Percentiles rank a stretch among this genome's conserved stretches.
Evolutionary conservation across 352 stramenopile species (phyloP).

Genomic region (Blastocystis sp.): DNA sequence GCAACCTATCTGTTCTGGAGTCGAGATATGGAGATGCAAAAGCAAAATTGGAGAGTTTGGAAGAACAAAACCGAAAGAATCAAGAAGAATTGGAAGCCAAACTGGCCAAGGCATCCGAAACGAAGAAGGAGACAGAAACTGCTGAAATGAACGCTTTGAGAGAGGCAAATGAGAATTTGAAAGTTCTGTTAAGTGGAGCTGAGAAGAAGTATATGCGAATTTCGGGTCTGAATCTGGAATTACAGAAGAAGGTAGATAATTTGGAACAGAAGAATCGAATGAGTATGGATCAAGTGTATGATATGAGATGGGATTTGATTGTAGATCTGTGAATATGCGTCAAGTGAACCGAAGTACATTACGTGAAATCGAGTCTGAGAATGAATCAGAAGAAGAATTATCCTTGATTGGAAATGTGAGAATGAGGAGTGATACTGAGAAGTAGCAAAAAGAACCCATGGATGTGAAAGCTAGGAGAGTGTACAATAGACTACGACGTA

Average conservation of each 20-base stretch:
- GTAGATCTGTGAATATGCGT: constrained; percentile 41
- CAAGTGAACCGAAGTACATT: background rate
- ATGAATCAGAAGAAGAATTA: constrained; percentile 12
- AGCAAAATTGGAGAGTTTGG: background rate
- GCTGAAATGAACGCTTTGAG: background rate
- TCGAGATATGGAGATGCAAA: constrained; percentile 12
- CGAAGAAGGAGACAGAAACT: background rate
- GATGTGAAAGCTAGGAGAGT: background rate
- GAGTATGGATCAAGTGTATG: constrained; percentile 18
- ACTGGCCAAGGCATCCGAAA: background rate
- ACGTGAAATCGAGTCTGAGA: background rate
- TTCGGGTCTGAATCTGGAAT: background rate
- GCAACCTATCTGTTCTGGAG: background rate
- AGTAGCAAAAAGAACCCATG: constrained; percentile 15
- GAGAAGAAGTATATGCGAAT: constrained; percentile 54
- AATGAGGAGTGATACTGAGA: background rate
- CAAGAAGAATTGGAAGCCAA: background rate
- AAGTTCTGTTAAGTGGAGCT: constrained; percentile 11
- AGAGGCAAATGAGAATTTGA: constrained; percentile 37
- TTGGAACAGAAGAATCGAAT: constrained; percentile 50
- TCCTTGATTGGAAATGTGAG: background rate
- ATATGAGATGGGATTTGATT: background rate
- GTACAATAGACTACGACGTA: constrained; percentile 18
- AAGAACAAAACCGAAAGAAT: background rate
- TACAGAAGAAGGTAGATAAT: constrained; percentile 53